Percentiles rank a stretch among this genome's conserved stretches.
Evolutionary conservation across 768 basidiomycete genomes (phyloP).

Genomic region (Leucosporidium scottii): DNA sequence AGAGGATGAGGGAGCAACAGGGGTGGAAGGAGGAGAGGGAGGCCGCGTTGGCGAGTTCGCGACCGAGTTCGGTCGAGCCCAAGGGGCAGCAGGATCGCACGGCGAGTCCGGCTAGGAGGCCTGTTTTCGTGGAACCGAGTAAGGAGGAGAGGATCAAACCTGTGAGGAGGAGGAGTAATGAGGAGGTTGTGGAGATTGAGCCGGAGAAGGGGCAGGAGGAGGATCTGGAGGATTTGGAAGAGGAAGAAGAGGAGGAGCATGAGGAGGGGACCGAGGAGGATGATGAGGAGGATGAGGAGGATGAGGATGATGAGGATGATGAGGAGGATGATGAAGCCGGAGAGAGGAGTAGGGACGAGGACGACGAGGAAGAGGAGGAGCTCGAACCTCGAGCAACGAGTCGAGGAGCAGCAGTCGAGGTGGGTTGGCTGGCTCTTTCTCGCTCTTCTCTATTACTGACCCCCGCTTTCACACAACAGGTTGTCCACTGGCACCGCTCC

Average conservation of each 20-base stretch:
- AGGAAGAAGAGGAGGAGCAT: constrained; percentile 5
- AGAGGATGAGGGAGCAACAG: not conserved
- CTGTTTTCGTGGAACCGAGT: not conserved
- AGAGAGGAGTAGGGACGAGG: constrained; percentile 7
- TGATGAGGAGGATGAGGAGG: not conserved
- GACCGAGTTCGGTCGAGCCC: not conserved
- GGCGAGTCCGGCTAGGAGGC: not conserved
- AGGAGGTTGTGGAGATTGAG: constrained; percentile 15
- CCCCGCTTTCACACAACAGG: too few species aligned
- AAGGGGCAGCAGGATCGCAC: too few species aligned
- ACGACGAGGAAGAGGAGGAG: constrained; percentile 10
- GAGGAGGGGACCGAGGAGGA: constrained; percentile 3
- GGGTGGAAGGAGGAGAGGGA: not conserved
- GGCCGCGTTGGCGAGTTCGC: not conserved
- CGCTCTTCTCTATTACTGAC: too few species aligned
- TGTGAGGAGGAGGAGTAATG: not conserved
- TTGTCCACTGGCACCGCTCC: too few species aligned
- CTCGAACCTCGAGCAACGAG: constrained; percentile 23
- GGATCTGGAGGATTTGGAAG: constrained; percentile 10
- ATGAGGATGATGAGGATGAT: not conserved
- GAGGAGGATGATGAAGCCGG: not conserved
- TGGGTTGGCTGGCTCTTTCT: too few species aligned
- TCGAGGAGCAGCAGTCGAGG: not conserved
- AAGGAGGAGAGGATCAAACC: not conserved
- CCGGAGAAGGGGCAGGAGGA: constrained; percentile 4